Evolutionary conservation across 208 protist genomes (phyloP), one percentile per base, ranked within the genome.

Genomic region (Leishmania major): DNA sequence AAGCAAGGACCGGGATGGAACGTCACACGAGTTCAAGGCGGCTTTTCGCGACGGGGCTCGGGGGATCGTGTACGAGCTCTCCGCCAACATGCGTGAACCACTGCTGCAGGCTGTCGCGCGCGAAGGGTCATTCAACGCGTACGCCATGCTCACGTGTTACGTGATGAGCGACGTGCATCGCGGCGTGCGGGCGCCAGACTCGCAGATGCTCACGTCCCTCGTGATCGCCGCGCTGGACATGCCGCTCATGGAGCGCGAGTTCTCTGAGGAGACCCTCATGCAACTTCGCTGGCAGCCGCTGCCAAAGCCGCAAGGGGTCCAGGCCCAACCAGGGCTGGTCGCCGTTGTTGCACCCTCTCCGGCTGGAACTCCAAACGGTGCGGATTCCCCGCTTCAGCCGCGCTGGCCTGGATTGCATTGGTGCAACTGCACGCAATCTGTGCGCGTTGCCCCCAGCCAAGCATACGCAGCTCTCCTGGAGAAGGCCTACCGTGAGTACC

Each of bases 391-490:
- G 51, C 11, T 15, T 55, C 53, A 40, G 17, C 67, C 40, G 8
- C 89, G 89, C 40, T 90, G 89, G 84, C 89, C 89, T 17, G 78
- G 75, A 11, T 62, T 84, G 22, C 87, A 90, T 85, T 92, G 89
- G 89, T 90, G 87, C 79, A 90, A 90, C 83, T 92, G 84, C 75
- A 80, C 86, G 62, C 69, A 31, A 70, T 89, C 81, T 3, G 31
- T 35, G 2, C 87, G 81, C 17, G 79, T 88, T 4, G 80, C 82
- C 0, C 89, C 89, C 37, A 86, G 82, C n/a, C 11, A 11, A 10
- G 73, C 64, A 15, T 84, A 91, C 80, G 82, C 67, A 19, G 45
- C 31, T n/a, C 35, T 62, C 8, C 75, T 88, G 49, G 62, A 78
- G 37, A 49, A 78, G 13, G 84, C 82, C 25, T 84, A 88, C 57